Evolutionary conservation across 257 asterid genomes (phyloP), one percentile per base, ranked within the genome.

Genomic region (Solanum tacnaense): DNA sequence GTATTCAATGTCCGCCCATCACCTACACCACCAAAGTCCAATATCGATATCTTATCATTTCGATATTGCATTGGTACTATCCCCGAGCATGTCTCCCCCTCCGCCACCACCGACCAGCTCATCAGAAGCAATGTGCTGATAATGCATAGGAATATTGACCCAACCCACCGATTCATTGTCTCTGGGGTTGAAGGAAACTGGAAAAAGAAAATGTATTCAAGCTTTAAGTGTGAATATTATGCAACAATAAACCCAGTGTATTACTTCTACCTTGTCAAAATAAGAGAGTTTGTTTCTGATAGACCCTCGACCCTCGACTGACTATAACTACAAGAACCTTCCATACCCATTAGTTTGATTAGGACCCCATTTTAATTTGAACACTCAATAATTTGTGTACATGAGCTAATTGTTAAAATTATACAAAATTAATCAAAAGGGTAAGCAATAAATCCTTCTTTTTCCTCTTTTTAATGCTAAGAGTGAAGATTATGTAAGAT

Each of bases 11-110:
- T 97, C 82, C 78, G 88, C 15, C 99, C 99, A 76, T 96, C 98
- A 18, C 98, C 99, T 8, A 96, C 95, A 9, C 94, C 99, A 60
- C 99, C 99, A 32, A 90, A 97, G 84, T 96, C 99, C 67, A 92
- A 86, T 38, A 97, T 92, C 38, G 99, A 96, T 89, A 97, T 93
- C 93, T 94, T 93, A 88, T 97, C 98, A 84, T 87, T 62, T 36
- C 99, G 91, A 87, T 93, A 88, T 29, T 89, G 95, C 98, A 94
- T 93, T 84, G 98, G 98, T 16, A 97, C 99, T 20, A 95, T 94
- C 2, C 96, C 97, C 11, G 99, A 94, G 92, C 99, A 97, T 0
- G 98, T 95, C 18, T 86, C 94, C 91, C 31, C 85, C 27, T 92
- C 94, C 1, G 84, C 93, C 36, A 71, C 73, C 60, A 72, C 84